These are phyloP conservation scores for Hebeloma cylindrosporum DNA, from an alignment of 768 basidiomycete genomes.

Conservation along the genomic window DNA sequence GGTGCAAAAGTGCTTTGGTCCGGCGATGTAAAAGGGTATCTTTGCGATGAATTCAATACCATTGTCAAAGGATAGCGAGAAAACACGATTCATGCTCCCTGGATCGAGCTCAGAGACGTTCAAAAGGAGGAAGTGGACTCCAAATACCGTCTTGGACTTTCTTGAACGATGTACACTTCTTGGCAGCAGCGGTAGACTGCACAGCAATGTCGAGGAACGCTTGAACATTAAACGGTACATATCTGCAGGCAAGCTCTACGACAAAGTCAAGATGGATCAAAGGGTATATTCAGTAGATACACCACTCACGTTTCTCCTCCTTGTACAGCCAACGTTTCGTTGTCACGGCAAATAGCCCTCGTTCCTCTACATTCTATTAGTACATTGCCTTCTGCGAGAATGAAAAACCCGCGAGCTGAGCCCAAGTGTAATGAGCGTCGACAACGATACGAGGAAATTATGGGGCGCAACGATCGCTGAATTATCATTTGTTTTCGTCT, in stretches of 20 bases:
- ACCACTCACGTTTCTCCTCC: neutral
- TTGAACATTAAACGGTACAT: neutral
- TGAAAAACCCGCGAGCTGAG: too few species aligned
- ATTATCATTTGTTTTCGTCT: too few species aligned
- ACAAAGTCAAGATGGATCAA: neutral
- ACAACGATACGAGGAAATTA: too few species aligned
- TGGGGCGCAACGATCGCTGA: too few species aligned
- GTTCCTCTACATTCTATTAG: too few species aligned
- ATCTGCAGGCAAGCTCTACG: conserved; percentile 1
- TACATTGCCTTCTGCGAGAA: too few species aligned
- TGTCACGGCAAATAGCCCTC: neutral
- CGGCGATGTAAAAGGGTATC: conserved; percentile 24
- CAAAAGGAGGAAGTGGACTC: neutral
- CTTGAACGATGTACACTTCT: neutral
- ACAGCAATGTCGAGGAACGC: neutral
- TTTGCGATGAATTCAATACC: conserved; percentile 23
- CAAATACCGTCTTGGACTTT: conserved; percentile 1
- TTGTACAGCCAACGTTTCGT: neutral
- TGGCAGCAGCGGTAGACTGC: neutral
- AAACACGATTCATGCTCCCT: conserved; percentile 27
- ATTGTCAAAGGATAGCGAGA: conserved; percentile 24
- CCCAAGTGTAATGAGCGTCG: too few species aligned
- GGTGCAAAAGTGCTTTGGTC: conserved; percentile 21
- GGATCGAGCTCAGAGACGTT: neutral
- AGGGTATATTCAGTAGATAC: too few species aligned